Evolutionary conservation across 1,284 basidiomycete species (phyloP), one percentile per base, ranked within the genome.

Genomic region (Cryptococcus amylolentus): DNA sequence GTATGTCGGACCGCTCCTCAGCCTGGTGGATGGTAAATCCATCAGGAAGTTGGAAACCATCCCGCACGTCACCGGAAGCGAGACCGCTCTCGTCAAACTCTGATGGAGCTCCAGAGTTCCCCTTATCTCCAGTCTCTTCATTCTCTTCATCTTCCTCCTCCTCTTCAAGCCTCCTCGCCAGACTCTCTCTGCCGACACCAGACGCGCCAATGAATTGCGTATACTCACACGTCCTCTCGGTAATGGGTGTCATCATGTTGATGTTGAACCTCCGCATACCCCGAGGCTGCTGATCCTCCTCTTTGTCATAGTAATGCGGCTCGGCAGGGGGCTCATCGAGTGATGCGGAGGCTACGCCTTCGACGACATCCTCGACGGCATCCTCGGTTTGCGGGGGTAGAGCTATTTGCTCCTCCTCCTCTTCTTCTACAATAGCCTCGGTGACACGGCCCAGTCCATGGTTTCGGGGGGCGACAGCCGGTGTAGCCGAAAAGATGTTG

Each of bases 201-300:
- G 26, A 23, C 28, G 46, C 18, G 54, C 52, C 46, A 52, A 54
- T 5, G 52, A 48, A 31, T 35, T 84, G 80, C n/a, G 83, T 89
- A 70, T 83, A 92, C 72, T 97, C 94, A 67, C 84, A 84, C 5
- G 93, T 96, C 41, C 92, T 82, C 76, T 97, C 94, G 4, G 89
- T 90, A 69, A 97, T 95, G 1, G 93, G 93, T 10, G 93, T 96
- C 89, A 97, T 91, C 54, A 90, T 84, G 66, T 89, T 86, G 77
- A 91, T 58, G 23, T 61, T 49, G 49, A 88, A 63, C 45, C 66
- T 56, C 81, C 88, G 86, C 48, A 88, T 83, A 12, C 87, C 86
- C 55, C 87, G 79, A 16, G 62, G 65, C 16, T 52, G 50, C 7
- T 64, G 63, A 20, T 66, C 67, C 27, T 64, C 63, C 10, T 56